These are phyloP conservation scores for Phytopythium delawarense DNA, from an alignment of 352 stramenopile genomes.

Conservation along the genomic window DNA sequence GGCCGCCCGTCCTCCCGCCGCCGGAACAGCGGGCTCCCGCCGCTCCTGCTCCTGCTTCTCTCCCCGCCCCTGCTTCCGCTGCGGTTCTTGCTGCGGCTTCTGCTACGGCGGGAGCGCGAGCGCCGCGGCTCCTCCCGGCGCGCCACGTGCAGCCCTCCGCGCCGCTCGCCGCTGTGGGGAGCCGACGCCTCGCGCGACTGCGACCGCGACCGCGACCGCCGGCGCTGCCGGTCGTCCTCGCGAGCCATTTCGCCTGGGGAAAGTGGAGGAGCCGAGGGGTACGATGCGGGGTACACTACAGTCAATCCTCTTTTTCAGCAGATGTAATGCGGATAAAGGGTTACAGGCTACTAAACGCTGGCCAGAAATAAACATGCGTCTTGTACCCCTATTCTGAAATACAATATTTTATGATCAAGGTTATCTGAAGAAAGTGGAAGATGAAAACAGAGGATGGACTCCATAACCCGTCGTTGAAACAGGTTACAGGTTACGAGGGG, in stretches of 20 bases:
- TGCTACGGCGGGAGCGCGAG: not conserved
- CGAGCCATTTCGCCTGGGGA: not conserved
- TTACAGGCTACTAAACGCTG: too few relatives aligned
- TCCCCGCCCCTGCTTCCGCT: conserved; percentile 17
- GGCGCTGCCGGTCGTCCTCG: not conserved
- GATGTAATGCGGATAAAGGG: too few relatives aligned
- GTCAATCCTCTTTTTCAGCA: too few relatives aligned
- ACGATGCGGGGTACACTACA: not conserved
- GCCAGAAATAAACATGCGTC: too few relatives aligned
- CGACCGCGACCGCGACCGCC: not conserved
- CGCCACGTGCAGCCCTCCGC: conserved; percentile 25
- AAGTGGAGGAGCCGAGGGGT: not conserved
- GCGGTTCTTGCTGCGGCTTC: conserved; percentile 17
- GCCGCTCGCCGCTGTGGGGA: not conserved
- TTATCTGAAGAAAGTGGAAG: too few relatives aligned
- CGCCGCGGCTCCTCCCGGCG: conserved; percentile 12
- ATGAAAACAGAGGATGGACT: too few relatives aligned
- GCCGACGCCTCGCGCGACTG: not conserved
- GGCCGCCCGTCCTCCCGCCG: conserved; percentile 3
- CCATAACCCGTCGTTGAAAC: too few relatives aligned
- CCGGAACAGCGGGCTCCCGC: conserved; percentile 1
- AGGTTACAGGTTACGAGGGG: too few relatives aligned
- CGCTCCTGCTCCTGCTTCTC: conserved; percentile 7
- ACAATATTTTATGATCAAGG: too few relatives aligned
- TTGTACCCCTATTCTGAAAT: too few relatives aligned